phyloP scores from a whole-genome alignment of 2,329 filamentous ascomycete species.

The Laburnicola sp. region DNA sequence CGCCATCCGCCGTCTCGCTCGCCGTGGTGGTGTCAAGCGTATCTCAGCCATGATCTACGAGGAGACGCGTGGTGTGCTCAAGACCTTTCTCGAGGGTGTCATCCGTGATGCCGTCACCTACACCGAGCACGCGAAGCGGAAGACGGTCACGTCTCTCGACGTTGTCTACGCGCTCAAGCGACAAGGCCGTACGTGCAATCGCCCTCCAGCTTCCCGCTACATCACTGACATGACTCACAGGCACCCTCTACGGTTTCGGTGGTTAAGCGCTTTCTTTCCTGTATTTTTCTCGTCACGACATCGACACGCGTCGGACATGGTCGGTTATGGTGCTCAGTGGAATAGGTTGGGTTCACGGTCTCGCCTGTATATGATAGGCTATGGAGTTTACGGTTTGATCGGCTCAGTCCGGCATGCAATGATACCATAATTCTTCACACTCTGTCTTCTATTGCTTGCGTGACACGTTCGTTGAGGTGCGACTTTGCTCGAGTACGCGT shows the following conservation, averaged over 20 bases:
- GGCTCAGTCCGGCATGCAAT: slow-evolving; percentile 36
- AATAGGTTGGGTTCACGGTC: slow-evolving; percentile 29
- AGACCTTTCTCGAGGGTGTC: slow-evolving; percentile 82
- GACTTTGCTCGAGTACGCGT: neutral
- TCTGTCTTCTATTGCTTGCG: neutral
- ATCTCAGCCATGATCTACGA: slow-evolving; percentile 95
- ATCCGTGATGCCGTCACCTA: slow-evolving; percentile 80
- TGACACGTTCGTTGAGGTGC: neutral
- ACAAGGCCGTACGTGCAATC: slow-evolving; percentile 56
- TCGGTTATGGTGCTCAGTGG: slow-evolving; percentile 59
- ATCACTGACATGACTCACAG: slow-evolving; percentile 24
- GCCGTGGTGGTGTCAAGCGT: slow-evolving; percentile 99
- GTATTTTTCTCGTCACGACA: slow-evolving; percentile 44
- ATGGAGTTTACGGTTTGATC: slow-evolving; percentile 38
- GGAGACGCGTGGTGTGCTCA: slow-evolving; percentile 79
- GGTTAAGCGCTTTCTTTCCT: slow-evolving; percentile 53
- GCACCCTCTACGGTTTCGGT: slow-evolving; percentile 70
- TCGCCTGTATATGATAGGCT: slow-evolving; percentile 41
- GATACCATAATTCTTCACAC: slow-evolving; percentile 41
- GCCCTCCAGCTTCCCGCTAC: neutral
- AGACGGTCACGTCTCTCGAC: slow-evolving; percentile 67
- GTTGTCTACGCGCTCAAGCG: slow-evolving; percentile 67
- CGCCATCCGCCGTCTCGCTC: slow-evolving; percentile 95
- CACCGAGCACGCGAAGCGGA: slow-evolving; percentile 81
- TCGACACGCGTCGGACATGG: slow-evolving; percentile 51